Base-by-base conservation (phyloP, 352 stramenopile species). In the Globisporangium heterothallicum region DNA sequence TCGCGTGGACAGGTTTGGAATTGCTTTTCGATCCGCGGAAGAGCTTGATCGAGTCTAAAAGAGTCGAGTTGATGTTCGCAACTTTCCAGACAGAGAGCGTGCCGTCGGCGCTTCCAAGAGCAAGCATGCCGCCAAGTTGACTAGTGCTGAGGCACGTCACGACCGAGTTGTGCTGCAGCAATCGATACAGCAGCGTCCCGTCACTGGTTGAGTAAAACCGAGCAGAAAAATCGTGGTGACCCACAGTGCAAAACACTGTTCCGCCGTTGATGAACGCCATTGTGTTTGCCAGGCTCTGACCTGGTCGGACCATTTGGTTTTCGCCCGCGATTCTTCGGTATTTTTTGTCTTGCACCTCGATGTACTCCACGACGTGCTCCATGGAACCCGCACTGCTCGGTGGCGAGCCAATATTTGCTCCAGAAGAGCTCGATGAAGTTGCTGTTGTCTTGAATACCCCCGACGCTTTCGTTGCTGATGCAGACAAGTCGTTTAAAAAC, bases 71-170 rank as follows among this genome's bases (percentile, higher is more conserved):
- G 36, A 74, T 74, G 32, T 64, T 68, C 21, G 74, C 72, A 27
- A 92, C 64, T 58, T 85, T 88, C 82, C 84, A 94, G 13, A 92
- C 63, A 7, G 78, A 92, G 34, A 94, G 73, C 9, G 79, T 92
- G 21, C 79, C 76, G 53, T 94, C 79, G 3, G 61, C 64, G 36
- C 77, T 78, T 2, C 78, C 78, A 6, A 92, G 57, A 1, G 66
- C 68, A 8, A 90, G 58, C 29, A 86, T 56, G 2, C 67, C 69
- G 22, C 73, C 70, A 2, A 68, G 65, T 4, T 62, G 58, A 49
- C 66, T 89, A 19, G 68, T 74, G 14, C 41, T 66, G 24, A 92
- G 64, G 25, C 79, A 92, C 18, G 71, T 83, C 19, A 92, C 79
- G 14, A 86, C 64, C 5, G 75, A 70, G 49, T 74, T 72, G 61